A percentile compares a stretch with the other conserved stretches of the same genome.
Evolutionary conservation across 192 early-diverging fungal species (phyloP).

Genomic region (Phycomyces nitens): DNA sequence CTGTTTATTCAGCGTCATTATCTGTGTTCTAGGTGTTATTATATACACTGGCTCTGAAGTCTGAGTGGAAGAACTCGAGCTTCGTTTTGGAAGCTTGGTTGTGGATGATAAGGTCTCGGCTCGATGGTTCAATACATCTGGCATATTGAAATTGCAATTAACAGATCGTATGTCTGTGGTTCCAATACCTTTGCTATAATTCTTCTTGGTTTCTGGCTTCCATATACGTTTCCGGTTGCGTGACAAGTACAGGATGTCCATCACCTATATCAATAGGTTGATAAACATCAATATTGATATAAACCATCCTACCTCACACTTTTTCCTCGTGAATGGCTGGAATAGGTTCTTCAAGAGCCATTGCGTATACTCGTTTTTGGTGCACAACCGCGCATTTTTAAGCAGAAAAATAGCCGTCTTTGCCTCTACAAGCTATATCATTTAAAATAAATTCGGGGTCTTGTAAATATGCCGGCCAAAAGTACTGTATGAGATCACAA

Average conservation of each 20-base stretch:
- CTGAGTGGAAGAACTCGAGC: background rate
- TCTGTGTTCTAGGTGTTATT: slow-evolving; percentile 62
- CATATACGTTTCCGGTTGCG: slow-evolving; percentile 17
- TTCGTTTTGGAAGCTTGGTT: background rate
- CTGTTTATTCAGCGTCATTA: slow-evolving; percentile 54
- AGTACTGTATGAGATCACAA: no score
- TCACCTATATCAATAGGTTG: slow-evolving; percentile 1
- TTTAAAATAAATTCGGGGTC: background rate
- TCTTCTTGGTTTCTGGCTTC: slow-evolving; percentile 4
- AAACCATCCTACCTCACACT: slow-evolving; percentile 7
- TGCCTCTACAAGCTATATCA: slow-evolving; percentile 21
- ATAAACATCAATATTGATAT: no score
- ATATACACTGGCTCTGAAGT: slow-evolving; percentile 26
- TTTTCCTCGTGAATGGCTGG: slow-evolving; percentile 17
- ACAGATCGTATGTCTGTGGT: background rate
- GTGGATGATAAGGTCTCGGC: background rate
- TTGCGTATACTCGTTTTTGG: slow-evolving; percentile 33
- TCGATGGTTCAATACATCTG: background rate
- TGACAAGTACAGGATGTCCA: slow-evolving; percentile 25
- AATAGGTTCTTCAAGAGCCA: slow-evolving; percentile 22
- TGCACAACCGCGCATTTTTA: slow-evolving; percentile 19
- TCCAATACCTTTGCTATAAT: slow-evolving; percentile 5
- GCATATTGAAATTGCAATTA: background rate
- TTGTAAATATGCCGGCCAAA: no score
- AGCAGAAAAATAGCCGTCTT: slow-evolving; percentile 25